Percentiles rank a stretch among this genome's conserved stretches.
Evolutionary conservation across 2,329 filamentous ascomycete genomes (phyloP).

Genomic region (Fusarium newnesense): DNA sequence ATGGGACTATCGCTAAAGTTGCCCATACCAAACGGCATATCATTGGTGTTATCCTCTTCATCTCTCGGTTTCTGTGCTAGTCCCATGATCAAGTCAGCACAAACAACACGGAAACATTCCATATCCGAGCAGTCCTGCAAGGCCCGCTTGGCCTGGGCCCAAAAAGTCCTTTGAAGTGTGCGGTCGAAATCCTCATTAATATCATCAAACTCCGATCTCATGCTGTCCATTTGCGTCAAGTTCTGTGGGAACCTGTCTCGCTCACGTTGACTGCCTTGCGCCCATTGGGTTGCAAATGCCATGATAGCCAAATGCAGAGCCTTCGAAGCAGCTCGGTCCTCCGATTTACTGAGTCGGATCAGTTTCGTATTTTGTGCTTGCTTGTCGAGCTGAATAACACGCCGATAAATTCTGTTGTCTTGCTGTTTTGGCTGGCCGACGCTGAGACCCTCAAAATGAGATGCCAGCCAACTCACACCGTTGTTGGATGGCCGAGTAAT

Average conservation of each 20-base stretch:
- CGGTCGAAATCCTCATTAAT: conserved; percentile 52
- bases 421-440: conserved; percentile 43
- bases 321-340: conserved; percentile 56
- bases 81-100: conserved; percentile 54
- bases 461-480: conserved; percentile 44
- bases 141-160: conserved; percentile 51
- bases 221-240: conserved; percentile 37
- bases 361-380: conserved; percentile 53
- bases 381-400: conserved; percentile 60
- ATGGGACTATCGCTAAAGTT: conserved; percentile 36
- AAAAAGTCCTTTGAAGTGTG: conserved; percentile 51
- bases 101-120: conserved; percentile 54
- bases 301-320: conserved; percentile 61
- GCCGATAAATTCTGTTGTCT: conserved; percentile 60
- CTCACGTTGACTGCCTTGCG: conserved; percentile 43
- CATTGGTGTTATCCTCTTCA: conserved; percentile 36
- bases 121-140: conserved; percentile 51
- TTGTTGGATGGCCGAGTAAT: conserved; percentile 37
- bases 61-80: conserved; percentile 51
- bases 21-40: conserved; percentile 21
- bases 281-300: conserved; percentile 64
- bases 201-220: conserved; percentile 41
- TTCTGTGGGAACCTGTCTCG: conserved; percentile 40
- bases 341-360: conserved; percentile 51
- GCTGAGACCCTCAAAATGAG: conserved; percentile 41